Evolutionary conservation across 192 early-diverging fungal species (phyloP).

Genomic region (Diversispora eburnea): DNA sequence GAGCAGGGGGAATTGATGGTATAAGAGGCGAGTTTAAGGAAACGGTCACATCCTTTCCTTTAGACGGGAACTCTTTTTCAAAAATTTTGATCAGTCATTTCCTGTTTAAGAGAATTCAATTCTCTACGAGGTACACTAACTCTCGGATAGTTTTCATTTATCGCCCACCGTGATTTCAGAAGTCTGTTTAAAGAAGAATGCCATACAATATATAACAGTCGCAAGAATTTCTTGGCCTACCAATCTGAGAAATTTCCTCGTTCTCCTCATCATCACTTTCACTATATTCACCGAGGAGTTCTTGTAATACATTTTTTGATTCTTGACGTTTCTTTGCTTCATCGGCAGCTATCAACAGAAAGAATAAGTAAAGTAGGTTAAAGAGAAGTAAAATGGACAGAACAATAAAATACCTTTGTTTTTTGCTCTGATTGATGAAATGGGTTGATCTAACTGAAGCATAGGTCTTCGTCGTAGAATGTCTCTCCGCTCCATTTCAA

Average conservation of each 20-base stretch:
- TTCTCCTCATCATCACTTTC: constrained; percentile 15
- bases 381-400: not conserved
- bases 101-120: not conserved
- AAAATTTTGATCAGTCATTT: constrained; percentile 15
- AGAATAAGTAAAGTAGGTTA: too few species aligned
- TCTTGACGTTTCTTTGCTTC: constrained; percentile 19
- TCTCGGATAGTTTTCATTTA: constrained; percentile 5
- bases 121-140: not conserved
- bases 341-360: not conserved
- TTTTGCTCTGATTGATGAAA: constrained; percentile 19
- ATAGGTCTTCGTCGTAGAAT: constrained; percentile 1
- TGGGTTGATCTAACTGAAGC: constrained; percentile 2
- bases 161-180: not conserved
- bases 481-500: constrained; percentile 13
- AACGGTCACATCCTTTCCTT: not conserved
- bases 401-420: constrained; percentile 4
- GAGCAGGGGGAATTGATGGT: not conserved
- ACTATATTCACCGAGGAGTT: constrained; percentile 9
- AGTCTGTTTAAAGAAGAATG: not conserved
- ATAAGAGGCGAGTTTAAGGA: not conserved
- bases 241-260: constrained; percentile 10
- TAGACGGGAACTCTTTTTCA: constrained; percentile 6
- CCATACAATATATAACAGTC: constrained; percentile 1
- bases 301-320: constrained; percentile 14
- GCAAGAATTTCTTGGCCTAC: constrained; percentile 13